A percentile compares a stretch with the other conserved stretches of the same genome.
Conservation (phyloP, 2,329 filamentous ascomycete species). For the Colletotrichum gigasporum region DNA sequence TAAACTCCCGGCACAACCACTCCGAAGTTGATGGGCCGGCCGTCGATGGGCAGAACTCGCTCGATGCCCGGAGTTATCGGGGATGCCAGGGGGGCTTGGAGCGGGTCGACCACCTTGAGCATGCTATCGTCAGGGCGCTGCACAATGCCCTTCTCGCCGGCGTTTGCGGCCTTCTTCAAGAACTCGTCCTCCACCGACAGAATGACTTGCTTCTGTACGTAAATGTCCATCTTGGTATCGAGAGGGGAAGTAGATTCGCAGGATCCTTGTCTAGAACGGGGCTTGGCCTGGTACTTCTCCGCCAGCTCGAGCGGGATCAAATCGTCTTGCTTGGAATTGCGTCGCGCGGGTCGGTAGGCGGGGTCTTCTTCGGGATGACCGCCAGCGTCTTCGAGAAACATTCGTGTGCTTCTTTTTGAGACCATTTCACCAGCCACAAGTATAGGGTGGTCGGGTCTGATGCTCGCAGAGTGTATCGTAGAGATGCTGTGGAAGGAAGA, state of each 20-base stretch:
- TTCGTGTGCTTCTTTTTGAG: slow-evolving; percentile 32
- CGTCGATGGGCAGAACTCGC: slow-evolving; percentile 31
- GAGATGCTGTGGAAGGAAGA: not conserved
- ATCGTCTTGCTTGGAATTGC: slow-evolving; percentile 29
- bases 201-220: slow-evolving; percentile 16
- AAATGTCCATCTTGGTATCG: slow-evolving; percentile 20
- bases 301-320: not conserved
- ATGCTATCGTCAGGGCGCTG: not conserved
- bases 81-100: not conserved
- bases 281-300: slow-evolving; percentile 15
- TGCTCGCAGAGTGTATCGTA: not conserved
- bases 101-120: slow-evolving; percentile 1
- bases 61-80: slow-evolving; percentile 13
- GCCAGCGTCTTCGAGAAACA: slow-evolving; percentile 27
- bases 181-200: slow-evolving; percentile 16
- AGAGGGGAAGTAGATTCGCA: slow-evolving; percentile 12
- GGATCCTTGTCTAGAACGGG: slow-evolving; percentile 20
- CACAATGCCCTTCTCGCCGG: not conserved
- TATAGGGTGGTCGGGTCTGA: not conserved
- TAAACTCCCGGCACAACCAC: slow-evolving; percentile 79
- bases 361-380: slow-evolving; percentile 26
- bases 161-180: not conserved
- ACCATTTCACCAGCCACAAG: slow-evolving; percentile 28
- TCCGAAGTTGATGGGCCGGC: slow-evolving; percentile 77
- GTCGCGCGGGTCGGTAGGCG: slow-evolving; percentile 17